Conservation (phyloP, 1,139 yeast species). For the Spencermartinsiella ligniputridi region DNA sequence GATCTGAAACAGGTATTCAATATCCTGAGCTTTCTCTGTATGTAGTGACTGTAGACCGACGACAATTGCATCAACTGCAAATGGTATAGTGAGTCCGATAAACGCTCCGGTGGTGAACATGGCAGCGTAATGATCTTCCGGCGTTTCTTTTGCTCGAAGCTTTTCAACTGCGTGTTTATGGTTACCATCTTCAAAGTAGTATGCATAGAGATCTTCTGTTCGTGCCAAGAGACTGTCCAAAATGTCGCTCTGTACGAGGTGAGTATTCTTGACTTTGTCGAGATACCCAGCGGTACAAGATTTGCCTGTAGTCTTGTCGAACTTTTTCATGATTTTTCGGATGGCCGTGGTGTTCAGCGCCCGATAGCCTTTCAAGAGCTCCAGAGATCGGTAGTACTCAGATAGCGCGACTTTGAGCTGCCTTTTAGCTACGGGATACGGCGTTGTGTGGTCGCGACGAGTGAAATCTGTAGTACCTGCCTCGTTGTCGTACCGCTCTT, state of each 20-base stretch:
- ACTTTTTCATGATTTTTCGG: slow-evolving; percentile 83
- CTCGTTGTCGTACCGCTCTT: slow-evolving; percentile 9
- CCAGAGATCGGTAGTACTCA: slow-evolving; percentile 76
- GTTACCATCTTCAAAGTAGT: slow-evolving; percentile 67
- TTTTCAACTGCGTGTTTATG: slow-evolving; percentile 72
- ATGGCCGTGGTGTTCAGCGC: slow-evolving; percentile 81
- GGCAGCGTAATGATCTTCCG: slow-evolving; percentile 31
- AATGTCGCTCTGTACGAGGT: slow-evolving; percentile 62
- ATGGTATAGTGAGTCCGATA: slow-evolving; percentile 67
- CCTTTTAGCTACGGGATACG: slow-evolving; percentile 67
- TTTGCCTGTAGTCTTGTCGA: slow-evolving; percentile 65
- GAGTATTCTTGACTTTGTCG: slow-evolving; percentile 50
- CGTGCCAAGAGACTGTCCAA: slow-evolving; percentile 57
- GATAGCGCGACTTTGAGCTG: slow-evolving; percentile 72
- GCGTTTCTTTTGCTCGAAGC: slow-evolving; percentile 48
- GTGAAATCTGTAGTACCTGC: slow-evolving; percentile 3
- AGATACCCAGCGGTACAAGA: slow-evolving; percentile 51
- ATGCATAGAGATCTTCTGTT: slow-evolving; percentile 64
- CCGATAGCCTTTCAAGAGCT: slow-evolving; percentile 71
- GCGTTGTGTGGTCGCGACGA: slow-evolving; percentile 17
- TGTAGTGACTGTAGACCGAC: slow-evolving; percentile 40
- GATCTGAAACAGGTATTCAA: slow-evolving; percentile 60
- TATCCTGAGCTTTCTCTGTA: slow-evolving; percentile 25
- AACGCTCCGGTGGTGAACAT: slow-evolving; percentile 48
- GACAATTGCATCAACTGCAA: slow-evolving; percentile 50